Percentiles rank a stretch among this genome's conserved stretches.
phyloP scores from a whole-genome alignment of 768 basidiomycete species.

The Hydnomerulius pinastri region DNA sequence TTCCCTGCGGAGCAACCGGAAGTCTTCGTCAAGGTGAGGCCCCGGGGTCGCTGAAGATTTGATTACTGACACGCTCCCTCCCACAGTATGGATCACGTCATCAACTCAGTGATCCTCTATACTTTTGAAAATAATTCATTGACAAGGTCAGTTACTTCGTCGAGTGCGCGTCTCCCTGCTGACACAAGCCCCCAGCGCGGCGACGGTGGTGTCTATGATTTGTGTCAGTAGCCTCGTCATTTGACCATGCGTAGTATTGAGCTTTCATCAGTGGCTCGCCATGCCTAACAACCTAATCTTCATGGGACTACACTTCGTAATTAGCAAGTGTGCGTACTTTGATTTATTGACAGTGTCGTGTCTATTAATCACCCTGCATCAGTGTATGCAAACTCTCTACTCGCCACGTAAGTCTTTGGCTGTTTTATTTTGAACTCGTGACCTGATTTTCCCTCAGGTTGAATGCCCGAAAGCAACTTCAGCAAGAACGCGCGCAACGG shows the following conservation, averaged over 20 bases:
- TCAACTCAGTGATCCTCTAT: conserved; percentile 50
- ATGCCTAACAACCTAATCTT: conserved; percentile 52
- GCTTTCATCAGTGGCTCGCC: conserved; percentile 39
- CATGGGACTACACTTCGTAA: conserved; percentile 54
- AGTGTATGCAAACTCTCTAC: conserved; percentile 55
- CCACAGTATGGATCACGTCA: conserved; percentile 46
- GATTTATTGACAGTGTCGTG: background rate
- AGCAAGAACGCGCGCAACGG: conserved; percentile 27
- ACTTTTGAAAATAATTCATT: conserved; percentile 55
- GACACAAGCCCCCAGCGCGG: conserved; percentile 30
- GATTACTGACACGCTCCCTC: background rate
- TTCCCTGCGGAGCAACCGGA: conserved; percentile 43
- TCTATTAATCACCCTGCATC: background rate
- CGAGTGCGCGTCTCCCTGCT: background rate
- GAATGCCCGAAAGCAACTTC: conserved; percentile 38
- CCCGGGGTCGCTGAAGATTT: background rate
- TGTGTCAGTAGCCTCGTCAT: conserved; percentile 35
- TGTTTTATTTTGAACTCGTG: background rate
- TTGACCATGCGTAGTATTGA: background rate
- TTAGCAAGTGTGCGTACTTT: conserved; percentile 46
- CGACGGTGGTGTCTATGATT: conserved; percentile 43
- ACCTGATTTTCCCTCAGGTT: conserved; percentile 24
- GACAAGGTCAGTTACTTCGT: conserved; percentile 38
- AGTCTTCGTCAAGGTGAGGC: conserved; percentile 39
- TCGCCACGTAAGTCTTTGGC: conserved; percentile 38